phyloP scores from a whole-genome alignment of 208 protist genomes.

The Strigomonas culicis region DNA sequence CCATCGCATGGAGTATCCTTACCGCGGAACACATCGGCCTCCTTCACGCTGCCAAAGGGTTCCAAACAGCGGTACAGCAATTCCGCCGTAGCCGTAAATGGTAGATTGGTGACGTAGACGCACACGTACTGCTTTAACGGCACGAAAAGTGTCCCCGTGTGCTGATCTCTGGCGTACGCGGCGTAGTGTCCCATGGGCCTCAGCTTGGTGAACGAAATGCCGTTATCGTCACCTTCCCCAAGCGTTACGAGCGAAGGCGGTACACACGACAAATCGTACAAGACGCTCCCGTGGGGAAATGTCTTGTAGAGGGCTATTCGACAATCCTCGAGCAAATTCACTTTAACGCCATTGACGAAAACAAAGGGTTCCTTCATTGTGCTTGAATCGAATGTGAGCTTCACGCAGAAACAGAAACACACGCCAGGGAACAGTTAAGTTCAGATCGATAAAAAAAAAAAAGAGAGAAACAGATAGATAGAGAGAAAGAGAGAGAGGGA shows the following conservation, averaged over 20 bases:
- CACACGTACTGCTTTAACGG: background rate
- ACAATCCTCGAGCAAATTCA: slow-evolving; percentile 4
- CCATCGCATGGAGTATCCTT: background rate
- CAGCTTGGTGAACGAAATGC: slow-evolving; percentile 1
- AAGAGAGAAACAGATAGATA: background rate
- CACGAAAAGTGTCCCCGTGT: background rate
- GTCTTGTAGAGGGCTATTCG: background rate
- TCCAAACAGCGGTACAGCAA: background rate
- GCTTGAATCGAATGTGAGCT: background rate
- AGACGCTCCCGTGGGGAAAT: background rate
- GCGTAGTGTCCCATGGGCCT: background rate
- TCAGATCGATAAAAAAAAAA: too few species aligned
- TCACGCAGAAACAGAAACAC: background rate
- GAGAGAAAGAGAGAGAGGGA: background rate
- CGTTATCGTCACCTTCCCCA: background rate
- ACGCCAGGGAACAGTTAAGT: background rate
- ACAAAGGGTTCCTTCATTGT: background rate
- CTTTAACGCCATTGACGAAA: background rate
- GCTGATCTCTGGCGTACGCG: background rate
- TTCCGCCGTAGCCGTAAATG: background rate
- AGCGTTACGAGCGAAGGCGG: background rate
- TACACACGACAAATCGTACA: background rate
- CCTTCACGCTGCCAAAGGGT: background rate
- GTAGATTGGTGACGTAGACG: slow-evolving; percentile 5
- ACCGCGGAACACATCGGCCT: background rate